Conservation (phyloP, 768 basidiomycete genomes). For the Cystobasidium onofrii region DNA sequence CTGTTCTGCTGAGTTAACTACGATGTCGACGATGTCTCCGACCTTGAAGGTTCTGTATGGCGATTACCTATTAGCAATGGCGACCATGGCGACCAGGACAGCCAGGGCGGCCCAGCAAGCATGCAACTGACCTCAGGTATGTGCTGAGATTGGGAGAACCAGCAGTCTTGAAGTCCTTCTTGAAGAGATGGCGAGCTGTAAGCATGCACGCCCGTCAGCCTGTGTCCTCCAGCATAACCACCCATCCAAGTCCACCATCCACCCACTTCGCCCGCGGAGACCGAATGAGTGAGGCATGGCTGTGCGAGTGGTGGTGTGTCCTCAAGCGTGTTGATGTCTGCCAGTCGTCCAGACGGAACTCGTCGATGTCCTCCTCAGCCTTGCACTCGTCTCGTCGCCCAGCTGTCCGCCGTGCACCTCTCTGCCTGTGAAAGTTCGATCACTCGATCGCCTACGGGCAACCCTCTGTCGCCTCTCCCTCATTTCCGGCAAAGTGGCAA, state of each 20-base stretch:
- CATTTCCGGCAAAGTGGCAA: no score
- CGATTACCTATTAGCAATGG: conserved; percentile 54
- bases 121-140: neutral
- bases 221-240: neutral
- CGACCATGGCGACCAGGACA: no score
- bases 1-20: conserved; percentile 97
- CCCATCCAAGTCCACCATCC: neutral
- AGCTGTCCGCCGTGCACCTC: no score
- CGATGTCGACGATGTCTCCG: conserved; percentile 99
- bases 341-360: no score
- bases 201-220: neutral
- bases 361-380: no score
- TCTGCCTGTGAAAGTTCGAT: no score
- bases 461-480: no score
- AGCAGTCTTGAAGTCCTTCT: conserved; percentile 1
- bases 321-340: no score
- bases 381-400: no score
- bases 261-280: neutral
- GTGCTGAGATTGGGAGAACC: neutral
- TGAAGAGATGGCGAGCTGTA: neutral
- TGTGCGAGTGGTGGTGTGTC: neutral
- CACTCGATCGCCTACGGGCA: no score
- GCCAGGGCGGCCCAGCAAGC: no score
- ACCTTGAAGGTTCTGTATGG: conserved; percentile 87
- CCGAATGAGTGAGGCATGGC: neutral